Base-by-base conservation (phyloP, 2,329 filamentous ascomycete genomes). In the Thyridium curvatum region DNA sequence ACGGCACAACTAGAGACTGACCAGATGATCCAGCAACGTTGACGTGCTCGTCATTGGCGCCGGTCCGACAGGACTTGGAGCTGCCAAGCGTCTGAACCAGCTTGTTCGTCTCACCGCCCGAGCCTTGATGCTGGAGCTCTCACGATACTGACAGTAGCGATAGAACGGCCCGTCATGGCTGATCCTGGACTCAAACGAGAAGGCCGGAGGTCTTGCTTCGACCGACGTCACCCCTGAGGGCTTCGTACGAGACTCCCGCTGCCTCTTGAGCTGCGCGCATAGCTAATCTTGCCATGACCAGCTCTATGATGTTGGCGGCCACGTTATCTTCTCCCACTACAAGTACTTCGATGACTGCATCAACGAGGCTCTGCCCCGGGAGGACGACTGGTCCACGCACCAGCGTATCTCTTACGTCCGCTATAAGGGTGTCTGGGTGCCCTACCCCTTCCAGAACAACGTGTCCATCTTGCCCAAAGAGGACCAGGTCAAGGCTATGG, bases 291-390 rank as follows among this genome's bases (percentile, higher is more conserved):
- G 44, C 30, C 35, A 34, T 12, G 18, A 42, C 16, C 58, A 95
- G 91, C 80, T 98, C 56, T 98, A 96, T 78, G 93, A 98, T 69
- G 93, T 98, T 55, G 90, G 90, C 62, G 90, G 90, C 55, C 90
- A 96, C 69, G 90, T 96, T 69, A 96, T 96, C 71, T 96, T 96
- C 79, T 96, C 90, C 54, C 90, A 96, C 79, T 98, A 98, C 84
- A 96, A 96, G 74, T 98, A 98, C 81, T 98, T 98, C 65, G 93
- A 98, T 71, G 93, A 98, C 74, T 94, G 87, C 73, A 84, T 98
- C 61, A 79, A 97, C 64, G 93, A 98, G 76, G 93, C 93, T 38
- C 82, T 98, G 32, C 93, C 93, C 56, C 88, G 88, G 59, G 80
- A 89, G 43, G 84, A 87, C 43, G 93, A 98, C 72, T 98, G 93